Evolutionary conservation across 1,284 basidiomycete species (phyloP), one percentile per base, ranked within the genome.

Genomic region (Marasmius sp.): DNA sequence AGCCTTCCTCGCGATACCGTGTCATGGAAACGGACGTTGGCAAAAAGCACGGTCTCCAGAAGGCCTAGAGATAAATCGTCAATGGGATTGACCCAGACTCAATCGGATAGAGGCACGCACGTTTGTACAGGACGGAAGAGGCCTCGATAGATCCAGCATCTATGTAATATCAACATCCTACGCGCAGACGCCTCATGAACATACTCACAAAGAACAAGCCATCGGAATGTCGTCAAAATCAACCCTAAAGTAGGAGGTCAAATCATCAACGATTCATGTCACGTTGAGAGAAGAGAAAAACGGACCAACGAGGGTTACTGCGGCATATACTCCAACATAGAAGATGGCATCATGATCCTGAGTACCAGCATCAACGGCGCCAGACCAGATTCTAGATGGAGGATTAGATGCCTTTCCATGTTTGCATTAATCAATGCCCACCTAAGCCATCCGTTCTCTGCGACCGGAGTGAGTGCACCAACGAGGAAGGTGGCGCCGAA

Each of bases 11-110:
- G 86, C 54, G 90, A 93, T 3, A 94, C 88, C 0, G 94, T 97
- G 71, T 98, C 95, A 70, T 97, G 95, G 83, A 97, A 97, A 33
- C 95, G 87, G 57, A 97, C 88, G 48, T 94, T 88, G 1, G 96
- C 95, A 68, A 95, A 95, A 1, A 99, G 79, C 11, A 98, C 89
- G 0, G 89, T 78, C 71, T 95, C 89, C 45, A 98, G 81, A 54
- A 99, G 83, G 45, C 77, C 87, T 72, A 70, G 6, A 71, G 66
- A 67, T 14, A 20, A 27, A 38, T 36, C 66, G 51, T 20, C 20
- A 6, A 60, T 56, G 63, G 52, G 18, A 33, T 27, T 5, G 27
- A 27, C 5, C 27, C 14, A 33, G 11, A 45, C 20, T 8, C 37
- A 43, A 48, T 38, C 14, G 18, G 16, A 8, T 22, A 20, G 57